Conservation (phyloP, 345 rosid species). For the Populus ilicifolia region DNA sequence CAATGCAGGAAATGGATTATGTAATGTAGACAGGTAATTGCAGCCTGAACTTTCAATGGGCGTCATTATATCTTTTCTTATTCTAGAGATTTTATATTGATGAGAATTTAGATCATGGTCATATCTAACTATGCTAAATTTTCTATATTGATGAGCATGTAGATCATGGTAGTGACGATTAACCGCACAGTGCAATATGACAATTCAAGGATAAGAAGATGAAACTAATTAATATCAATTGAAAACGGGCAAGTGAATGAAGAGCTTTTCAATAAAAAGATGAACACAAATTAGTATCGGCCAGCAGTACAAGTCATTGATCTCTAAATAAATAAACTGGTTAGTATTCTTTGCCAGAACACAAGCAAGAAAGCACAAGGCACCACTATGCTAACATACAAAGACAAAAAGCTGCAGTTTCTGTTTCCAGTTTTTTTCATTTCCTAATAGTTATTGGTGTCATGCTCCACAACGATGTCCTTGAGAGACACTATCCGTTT, state of each 20-base stretch:
- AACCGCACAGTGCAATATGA: neutral
- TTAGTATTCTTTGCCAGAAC: neutral
- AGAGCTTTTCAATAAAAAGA: neutral
- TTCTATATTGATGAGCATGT: neutral
- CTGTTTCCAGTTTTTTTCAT: neutral
- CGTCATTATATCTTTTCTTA: no score
- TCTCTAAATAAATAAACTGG: neutral
- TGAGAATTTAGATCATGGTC: neutral
- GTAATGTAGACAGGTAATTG: neutral
- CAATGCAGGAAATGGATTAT: neutral
- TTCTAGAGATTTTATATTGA: neutral
- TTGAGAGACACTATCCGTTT: neutral
- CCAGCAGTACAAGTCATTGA: neutral
- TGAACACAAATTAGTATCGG: neutral
- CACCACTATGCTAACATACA: conserved; percentile 1
- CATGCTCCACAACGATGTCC: neutral
- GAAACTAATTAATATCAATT: neutral
- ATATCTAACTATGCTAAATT: neutral
- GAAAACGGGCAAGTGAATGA: neutral
- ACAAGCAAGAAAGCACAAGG: neutral
- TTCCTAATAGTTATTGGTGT: neutral
- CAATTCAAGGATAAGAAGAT: neutral
- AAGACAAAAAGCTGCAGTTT: neutral
- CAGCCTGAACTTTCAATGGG: neutral
- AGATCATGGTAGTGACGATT: neutral